phyloP scores from a whole-genome alignment of 371 early-diverging fungal species.

The Mortierella polycephala region DNA sequence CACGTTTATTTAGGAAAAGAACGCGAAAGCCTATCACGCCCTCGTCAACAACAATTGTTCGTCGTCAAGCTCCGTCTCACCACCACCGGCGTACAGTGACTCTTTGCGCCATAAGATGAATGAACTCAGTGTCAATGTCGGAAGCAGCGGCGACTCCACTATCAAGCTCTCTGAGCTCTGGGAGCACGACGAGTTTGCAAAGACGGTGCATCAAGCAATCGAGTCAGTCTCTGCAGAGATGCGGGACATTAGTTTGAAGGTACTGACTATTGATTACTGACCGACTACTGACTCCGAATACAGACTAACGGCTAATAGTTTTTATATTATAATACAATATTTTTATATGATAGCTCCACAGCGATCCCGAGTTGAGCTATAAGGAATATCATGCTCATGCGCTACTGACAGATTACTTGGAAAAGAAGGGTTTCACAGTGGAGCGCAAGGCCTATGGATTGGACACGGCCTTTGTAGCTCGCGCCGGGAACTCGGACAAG shows the following conservation, averaged over 20 bases:
- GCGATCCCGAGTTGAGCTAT: conserved; percentile 55
- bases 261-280: conserved; percentile 8
- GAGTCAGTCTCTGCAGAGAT: conserved; percentile 57
- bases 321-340: background rate
- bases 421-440: conserved; percentile 54
- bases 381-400: conserved; percentile 56
- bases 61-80: background rate
- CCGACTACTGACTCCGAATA: background rate
- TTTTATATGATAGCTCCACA: conserved; percentile 42
- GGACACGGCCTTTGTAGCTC: conserved; percentile 59
- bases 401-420: conserved; percentile 54
- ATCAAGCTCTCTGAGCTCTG: conserved; percentile 22
- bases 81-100: conserved; percentile 32
- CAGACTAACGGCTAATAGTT: no score
- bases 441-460: conserved; percentile 51
- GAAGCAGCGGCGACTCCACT: background rate
- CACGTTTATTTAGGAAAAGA: conserved; percentile 24
- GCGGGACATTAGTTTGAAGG: conserved; percentile 59
- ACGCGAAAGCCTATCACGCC: conserved; percentile 7
- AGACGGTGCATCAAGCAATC: conserved; percentile 56
- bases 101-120: conserved; percentile 25
- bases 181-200: conserved; percentile 38
- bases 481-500: conserved; percentile 42
- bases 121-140: conserved; percentile 2
- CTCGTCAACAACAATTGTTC: conserved; percentile 1